Evolutionary conservation across 768 basidiomycete genomes (phyloP).

Genomic region (Lentinula sp.): DNA sequence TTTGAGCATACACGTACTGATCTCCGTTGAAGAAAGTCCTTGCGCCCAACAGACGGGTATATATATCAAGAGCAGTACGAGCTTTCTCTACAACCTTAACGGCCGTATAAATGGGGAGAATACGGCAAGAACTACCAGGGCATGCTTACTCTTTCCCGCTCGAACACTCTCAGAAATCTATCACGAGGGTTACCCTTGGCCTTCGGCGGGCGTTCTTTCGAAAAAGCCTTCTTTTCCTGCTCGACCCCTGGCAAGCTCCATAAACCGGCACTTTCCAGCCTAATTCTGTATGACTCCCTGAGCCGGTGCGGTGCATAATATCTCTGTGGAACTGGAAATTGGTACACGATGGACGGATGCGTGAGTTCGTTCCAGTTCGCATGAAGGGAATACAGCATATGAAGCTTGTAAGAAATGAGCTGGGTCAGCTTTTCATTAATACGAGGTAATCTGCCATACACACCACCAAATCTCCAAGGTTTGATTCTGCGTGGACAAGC

Average conservation of each 20-base stretch:
- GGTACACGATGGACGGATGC: constrained; percentile 44
- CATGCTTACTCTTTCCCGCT: constrained; percentile 50
- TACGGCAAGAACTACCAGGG: background rate
- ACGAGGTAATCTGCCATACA: constrained; percentile 18
- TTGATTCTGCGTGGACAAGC: constrained; percentile 57
- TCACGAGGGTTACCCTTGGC: constrained; percentile 19
- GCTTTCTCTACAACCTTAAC: constrained; percentile 57
- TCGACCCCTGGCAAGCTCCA: constrained; percentile 46
- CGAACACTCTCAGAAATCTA: constrained; percentile 50
- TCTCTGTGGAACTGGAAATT: constrained; percentile 61
- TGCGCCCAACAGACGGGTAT: constrained; percentile 46
- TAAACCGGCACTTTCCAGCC: constrained; percentile 57
- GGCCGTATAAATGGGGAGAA: background rate
- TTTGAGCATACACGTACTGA: constrained; percentile 26
- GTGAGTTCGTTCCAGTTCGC: constrained; percentile 60
- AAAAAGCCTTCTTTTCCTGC: constrained; percentile 37
- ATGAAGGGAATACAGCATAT: constrained; percentile 54
- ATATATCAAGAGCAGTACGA: constrained; percentile 48
- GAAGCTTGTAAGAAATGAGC: constrained; percentile 34
- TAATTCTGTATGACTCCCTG: constrained; percentile 45
- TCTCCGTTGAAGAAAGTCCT: constrained; percentile 47
- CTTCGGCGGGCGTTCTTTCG: constrained; percentile 21
- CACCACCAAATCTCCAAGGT: constrained; percentile 69
- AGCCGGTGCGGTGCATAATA: constrained; percentile 70
- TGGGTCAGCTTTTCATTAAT: constrained; percentile 2